These are phyloP conservation scores for Miamiensis avidus DNA, from an alignment of 169 alveolate genomes.

Conservation along the genomic window DNA sequence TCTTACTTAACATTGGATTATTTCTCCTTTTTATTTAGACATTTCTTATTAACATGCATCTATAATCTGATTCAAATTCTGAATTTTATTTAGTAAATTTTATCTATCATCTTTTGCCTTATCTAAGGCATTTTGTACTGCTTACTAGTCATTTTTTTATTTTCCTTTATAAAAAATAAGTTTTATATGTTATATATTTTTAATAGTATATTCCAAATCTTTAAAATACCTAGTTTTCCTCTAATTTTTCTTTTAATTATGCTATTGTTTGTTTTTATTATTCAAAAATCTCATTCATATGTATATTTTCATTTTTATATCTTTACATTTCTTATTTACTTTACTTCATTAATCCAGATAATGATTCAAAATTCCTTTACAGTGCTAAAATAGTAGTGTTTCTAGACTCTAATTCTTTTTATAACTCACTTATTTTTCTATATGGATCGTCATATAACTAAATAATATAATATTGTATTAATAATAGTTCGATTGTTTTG, in stretches of 20 bases:
- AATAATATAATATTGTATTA: too few species aligned
- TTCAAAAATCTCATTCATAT: too few species aligned
- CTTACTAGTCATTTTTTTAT: not conserved
- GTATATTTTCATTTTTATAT: too few species aligned
- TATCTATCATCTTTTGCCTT: not conserved
- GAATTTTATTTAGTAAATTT: not conserved
- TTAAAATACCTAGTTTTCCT: not conserved
- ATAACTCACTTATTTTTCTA: not conserved
- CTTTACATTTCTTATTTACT: not conserved
- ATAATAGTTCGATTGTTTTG: too few species aligned
- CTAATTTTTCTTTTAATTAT: too few species aligned
- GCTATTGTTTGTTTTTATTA: not conserved
- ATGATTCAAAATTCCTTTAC: not conserved
- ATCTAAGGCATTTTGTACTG: not conserved
- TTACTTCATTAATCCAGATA: not conserved
- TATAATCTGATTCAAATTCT: too few species aligned
- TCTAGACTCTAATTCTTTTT: not conserved
- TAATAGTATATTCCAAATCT: too few species aligned
- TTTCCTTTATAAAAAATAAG: not conserved
- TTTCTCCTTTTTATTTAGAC: not conserved
- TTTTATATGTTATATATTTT: not conserved
- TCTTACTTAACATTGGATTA: not conserved
- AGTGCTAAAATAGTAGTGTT: not conserved
- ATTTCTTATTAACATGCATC: not conserved
- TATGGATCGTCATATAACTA: not conserved